phyloP scores from a whole-genome alignment of 2,329 filamentous ascomycete genomes.

The Trichocomaceae sp. region DNA sequence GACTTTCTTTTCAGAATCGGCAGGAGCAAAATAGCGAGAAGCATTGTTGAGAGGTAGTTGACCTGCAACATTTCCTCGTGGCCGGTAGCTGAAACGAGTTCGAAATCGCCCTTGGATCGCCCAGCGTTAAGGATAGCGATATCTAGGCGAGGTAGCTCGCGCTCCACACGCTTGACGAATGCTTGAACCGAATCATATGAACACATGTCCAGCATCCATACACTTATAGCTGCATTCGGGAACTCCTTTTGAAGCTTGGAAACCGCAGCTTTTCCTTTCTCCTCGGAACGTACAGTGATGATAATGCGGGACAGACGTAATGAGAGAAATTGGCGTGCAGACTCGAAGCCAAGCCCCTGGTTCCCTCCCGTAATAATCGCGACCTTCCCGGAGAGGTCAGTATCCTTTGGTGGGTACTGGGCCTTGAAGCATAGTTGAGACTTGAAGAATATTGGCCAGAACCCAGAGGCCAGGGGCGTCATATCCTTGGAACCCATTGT shows the following conservation, averaged over 20 bases:
- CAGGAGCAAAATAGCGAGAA: conserved; percentile 49
- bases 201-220: conserved; percentile 42
- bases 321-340: background rate
- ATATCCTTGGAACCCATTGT: conserved; percentile 4
- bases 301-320: background rate
- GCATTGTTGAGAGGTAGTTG: conserved; percentile 51
- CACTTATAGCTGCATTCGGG: background rate
- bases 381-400: background rate
- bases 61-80: conserved; percentile 52
- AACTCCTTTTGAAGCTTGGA: background rate
- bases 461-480: background rate
- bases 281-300: background rate
- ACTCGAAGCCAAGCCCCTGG: background rate
- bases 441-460: background rate
- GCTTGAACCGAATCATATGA: conserved; percentile 29
- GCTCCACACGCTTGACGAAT: conserved; percentile 36
- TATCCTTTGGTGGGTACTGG: background rate
- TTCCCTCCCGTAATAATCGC: background rate
- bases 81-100: conserved; percentile 36
- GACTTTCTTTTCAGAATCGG: conserved; percentile 37
- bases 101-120: conserved; percentile 12
- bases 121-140: conserved; percentile 43
- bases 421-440: background rate
- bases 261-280: background rate
- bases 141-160: conserved; percentile 36